Evolutionary conservation across 106 monocot genomes (phyloP).

Genomic region (Dendrobium huoshanense): DNA sequence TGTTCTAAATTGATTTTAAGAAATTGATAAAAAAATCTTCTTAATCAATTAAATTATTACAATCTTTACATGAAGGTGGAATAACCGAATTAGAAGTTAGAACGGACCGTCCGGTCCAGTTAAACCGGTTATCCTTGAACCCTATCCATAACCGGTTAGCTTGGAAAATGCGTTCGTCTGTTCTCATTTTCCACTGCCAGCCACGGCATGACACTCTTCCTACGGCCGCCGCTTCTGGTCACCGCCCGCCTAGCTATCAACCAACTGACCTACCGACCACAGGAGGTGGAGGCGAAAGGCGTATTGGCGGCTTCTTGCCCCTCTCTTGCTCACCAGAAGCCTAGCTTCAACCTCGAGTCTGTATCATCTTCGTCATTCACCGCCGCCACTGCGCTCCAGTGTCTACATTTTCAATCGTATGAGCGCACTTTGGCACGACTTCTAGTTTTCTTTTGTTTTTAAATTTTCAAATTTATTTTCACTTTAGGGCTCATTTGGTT

Average conservation of each 20-base stretch:
- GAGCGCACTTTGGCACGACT: neutral
- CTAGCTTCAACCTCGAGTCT: conserved; percentile 7
- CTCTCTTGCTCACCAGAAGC: conserved; percentile 7
- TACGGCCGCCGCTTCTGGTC: conserved; percentile 17
- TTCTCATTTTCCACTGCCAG: neutral
- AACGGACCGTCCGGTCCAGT: too few species aligned
- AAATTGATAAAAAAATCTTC: too few species aligned
- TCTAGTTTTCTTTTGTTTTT: neutral
- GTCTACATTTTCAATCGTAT: conserved; percentile 80
- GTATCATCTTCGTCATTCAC: conserved; percentile 17
- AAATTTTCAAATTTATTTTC: neutral
- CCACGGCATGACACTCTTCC: conserved; percentile 24
- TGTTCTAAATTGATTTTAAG: too few species aligned
- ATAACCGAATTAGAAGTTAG: too few species aligned
- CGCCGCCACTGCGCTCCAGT: conserved; percentile 37
- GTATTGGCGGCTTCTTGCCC: neutral
- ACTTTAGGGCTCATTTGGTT: neutral
- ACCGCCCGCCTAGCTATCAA: conserved; percentile 23
- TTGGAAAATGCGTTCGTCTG: too few species aligned
- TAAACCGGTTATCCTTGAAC: too few species aligned
- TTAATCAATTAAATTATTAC: too few species aligned
- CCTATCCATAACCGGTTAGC: too few species aligned
- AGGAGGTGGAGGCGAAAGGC: neutral
- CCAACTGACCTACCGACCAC: neutral
- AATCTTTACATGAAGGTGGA: too few species aligned